These are phyloP conservation scores for Oemleria cerasiformis DNA, from an alignment of 306 rosid genomes.

Conservation along the genomic window DNA sequence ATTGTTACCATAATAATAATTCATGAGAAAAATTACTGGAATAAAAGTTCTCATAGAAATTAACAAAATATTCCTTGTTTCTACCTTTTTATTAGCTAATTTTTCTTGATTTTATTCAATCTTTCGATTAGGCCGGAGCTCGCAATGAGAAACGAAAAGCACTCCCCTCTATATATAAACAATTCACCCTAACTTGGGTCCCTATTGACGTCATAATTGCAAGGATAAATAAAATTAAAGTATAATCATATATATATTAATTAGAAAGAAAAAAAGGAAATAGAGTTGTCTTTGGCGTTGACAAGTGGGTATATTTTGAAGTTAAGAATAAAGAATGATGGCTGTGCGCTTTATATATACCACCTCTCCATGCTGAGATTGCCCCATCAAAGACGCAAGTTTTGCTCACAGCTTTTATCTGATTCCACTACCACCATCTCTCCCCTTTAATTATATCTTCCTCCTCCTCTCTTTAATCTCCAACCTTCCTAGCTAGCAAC, in stretches of 20 bases:
- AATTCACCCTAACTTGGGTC: too few relatives aligned
- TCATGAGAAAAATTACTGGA: too few relatives aligned
- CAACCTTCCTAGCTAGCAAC: neutral
- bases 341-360: constrained; percentile 19
- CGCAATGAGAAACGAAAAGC: too few relatives aligned
- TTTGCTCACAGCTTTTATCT: constrained; percentile 4
- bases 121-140: too few relatives aligned
- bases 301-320: neutral
- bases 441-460: neutral
- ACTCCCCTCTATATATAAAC: too few relatives aligned
- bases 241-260: neutral
- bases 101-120: too few relatives aligned
- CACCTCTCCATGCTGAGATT: constrained; percentile 3
- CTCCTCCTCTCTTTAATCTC: constrained; percentile 5
- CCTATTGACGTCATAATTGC: neutral
- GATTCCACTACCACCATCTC: neutral
- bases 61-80: too few relatives aligned
- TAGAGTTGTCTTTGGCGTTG: neutral
- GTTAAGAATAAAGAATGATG: constrained; percentile 5
- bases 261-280: neutral
- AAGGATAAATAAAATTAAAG: neutral
- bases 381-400: constrained; percentile 25
- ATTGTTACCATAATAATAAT: too few relatives aligned
- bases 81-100: too few relatives aligned
- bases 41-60: too few relatives aligned